These are phyloP conservation scores for Polyplosphaeria fusca DNA, from an alignment of 495 filamentous ascomycete genomes.

Conservation along the genomic window DNA sequence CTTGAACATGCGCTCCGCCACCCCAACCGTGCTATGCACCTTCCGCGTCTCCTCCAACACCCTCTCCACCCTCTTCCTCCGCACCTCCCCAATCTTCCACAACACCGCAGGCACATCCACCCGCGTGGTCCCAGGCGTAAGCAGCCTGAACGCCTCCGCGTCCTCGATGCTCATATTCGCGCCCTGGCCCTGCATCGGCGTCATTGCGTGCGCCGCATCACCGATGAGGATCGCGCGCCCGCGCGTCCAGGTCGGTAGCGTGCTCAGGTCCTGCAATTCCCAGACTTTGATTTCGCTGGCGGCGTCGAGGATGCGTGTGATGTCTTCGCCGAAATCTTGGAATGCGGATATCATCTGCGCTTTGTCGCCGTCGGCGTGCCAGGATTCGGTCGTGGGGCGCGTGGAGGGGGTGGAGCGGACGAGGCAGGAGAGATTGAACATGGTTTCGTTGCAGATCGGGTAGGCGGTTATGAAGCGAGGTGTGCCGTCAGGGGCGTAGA, in stretches of 20 bases:
- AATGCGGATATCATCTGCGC: conserved; percentile 1
- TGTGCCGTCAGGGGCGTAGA: neutral
- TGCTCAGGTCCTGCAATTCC: conserved; percentile 7
- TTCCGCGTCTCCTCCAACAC: conserved; percentile 5
- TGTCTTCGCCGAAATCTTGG: neutral
- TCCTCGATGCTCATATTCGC: conserved; percentile 30
- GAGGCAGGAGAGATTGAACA: conserved; percentile 11
- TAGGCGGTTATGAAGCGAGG: conserved; percentile 1
- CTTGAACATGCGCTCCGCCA: conserved; percentile 1
- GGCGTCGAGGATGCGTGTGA: neutral
- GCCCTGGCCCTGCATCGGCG: conserved; percentile 20
- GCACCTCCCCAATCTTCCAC: neutral
- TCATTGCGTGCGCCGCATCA: conserved; percentile 49
- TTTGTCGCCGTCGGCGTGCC: conserved; percentile 3
- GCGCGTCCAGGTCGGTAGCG: conserved; percentile 36
- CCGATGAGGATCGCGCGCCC: conserved; percentile 49
- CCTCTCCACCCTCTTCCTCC: neutral
- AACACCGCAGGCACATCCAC: conserved; percentile 1
- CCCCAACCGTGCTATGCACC: neutral
- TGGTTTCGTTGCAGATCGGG: neutral
- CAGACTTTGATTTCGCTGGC: conserved; percentile 21
- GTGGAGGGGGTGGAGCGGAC: neutral
- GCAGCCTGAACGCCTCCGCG: conserved; percentile 24
- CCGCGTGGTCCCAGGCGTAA: neutral
- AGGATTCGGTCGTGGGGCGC: neutral